These are phyloP conservation scores for Cordyceps cicadae DNA, from an alignment of 2,329 filamentous ascomycete species.

Conservation along the genomic window DNA sequence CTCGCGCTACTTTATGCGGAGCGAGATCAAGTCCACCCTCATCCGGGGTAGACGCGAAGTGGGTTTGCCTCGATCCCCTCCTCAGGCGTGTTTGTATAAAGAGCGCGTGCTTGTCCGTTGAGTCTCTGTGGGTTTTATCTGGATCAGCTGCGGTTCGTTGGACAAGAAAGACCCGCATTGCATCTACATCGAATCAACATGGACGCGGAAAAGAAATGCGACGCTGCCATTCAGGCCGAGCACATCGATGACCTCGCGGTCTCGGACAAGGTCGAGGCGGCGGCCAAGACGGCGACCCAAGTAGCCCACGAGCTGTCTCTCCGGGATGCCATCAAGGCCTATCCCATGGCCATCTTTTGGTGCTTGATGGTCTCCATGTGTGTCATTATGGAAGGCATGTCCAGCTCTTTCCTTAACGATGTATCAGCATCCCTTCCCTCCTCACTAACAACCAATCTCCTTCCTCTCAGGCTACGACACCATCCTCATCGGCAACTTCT, in stretches of 20 bases:
- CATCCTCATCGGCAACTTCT: slow-evolving; percentile 19
- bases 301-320: slow-evolving; percentile 13
- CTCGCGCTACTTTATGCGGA: too few relatives aligned
- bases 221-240: not conserved
- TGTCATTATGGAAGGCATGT: slow-evolving; percentile 24
- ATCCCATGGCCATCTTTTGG: slow-evolving; percentile 20
- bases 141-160: not conserved
- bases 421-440: not conserved
- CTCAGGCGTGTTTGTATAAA: too few relatives aligned
- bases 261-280: not conserved
- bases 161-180: not conserved
- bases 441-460: not conserved
- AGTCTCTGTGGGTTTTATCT: not conserved
- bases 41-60: too few relatives aligned
- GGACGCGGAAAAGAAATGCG: not conserved
- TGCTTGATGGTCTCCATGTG: slow-evolving; percentile 19
- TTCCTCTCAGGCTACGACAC: slow-evolving; percentile 12
- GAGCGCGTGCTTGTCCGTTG: not conserved
- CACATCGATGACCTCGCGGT: not conserved
- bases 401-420: not conserved
- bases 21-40: too few relatives aligned
- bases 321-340: slow-evolving; percentile 13
- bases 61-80: too few relatives aligned
- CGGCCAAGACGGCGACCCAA: slow-evolving; percentile 10
- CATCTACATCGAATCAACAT: not conserved